Evolutionary conservation across 2,329 filamentous ascomycete genomes (phyloP).

Genomic region (Nectriaceae sp.): DNA sequence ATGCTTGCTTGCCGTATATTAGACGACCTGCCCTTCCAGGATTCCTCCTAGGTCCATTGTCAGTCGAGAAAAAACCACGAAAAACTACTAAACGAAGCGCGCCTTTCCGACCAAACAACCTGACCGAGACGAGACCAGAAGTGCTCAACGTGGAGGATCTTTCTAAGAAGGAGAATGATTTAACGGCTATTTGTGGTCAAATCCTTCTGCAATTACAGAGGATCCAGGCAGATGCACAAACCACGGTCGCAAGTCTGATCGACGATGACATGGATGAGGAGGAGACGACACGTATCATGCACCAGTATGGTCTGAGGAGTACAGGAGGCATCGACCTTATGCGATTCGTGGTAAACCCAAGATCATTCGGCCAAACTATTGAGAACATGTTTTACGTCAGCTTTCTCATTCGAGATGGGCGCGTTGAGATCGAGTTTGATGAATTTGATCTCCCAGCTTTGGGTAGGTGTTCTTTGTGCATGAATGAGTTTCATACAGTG

Average conservation of each 20-base stretch:
- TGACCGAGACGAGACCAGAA: constrained; percentile 74
- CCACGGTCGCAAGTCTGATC: constrained; percentile 44
- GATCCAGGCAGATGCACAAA: constrained; percentile 49
- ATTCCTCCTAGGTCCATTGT: constrained; percentile 86
- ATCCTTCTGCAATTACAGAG: constrained; percentile 66
- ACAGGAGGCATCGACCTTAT: constrained; percentile 77
- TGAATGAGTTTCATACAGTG: not conserved
- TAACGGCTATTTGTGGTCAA: constrained; percentile 76
- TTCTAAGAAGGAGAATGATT: constrained; percentile 73
- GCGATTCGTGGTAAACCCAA: constrained; percentile 86
- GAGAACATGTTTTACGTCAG: constrained; percentile 98
- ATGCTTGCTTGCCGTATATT: constrained; percentile 73
- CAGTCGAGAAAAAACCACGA: constrained; percentile 81
- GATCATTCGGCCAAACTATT: constrained; percentile 89
- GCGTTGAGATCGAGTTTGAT: constrained; percentile 73
- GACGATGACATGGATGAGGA: constrained; percentile 49
- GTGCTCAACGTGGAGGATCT: constrained; percentile 76
- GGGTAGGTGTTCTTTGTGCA: constrained; percentile 55
- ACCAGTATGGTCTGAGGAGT: constrained; percentile 63
- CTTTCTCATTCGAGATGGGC: constrained; percentile 88
- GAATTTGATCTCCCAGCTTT: constrained; percentile 75
- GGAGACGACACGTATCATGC: constrained; percentile 57
- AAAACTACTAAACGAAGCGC: constrained; percentile 71
- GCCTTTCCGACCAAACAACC: constrained; percentile 66
- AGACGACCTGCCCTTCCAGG: constrained; percentile 75